Percentiles rank a stretch among this genome's conserved stretches.
Conservation (phyloP, 805 yeast species). For the Spathaspora boniae region DNA sequence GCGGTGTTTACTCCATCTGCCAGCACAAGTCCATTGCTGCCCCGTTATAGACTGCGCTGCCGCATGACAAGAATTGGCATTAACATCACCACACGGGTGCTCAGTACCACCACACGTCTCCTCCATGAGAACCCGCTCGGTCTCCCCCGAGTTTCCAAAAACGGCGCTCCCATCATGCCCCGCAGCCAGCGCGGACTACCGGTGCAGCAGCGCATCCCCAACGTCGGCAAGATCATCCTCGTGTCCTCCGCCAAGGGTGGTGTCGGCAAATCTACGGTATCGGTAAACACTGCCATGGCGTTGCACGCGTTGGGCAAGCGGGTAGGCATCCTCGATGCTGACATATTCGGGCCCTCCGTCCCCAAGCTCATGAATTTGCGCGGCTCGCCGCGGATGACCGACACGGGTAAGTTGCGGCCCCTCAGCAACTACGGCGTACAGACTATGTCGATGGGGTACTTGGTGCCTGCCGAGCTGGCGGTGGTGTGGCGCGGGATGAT, state of each 20-base stretch:
- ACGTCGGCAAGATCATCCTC: conserved; percentile 58
- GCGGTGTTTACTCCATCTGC: neutral
- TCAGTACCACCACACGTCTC: neutral
- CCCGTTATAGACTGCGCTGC: no score
- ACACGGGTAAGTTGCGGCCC: conserved; percentile 58
- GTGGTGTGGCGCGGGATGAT: conserved; percentile 84
- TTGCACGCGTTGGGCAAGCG: conserved; percentile 49
- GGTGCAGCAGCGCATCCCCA: conserved; percentile 49
- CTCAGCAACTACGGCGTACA: conserved; percentile 70
- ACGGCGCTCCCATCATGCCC: conserved; percentile 27
- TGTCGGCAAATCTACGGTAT: conserved; percentile 75
- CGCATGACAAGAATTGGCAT: no score
- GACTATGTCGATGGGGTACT: conserved; percentile 87
- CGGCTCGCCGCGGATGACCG: conserved; percentile 64
- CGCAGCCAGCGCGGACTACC: conserved; percentile 56
- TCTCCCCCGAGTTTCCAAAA: conserved; percentile 22
- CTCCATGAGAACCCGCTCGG: conserved; percentile 42
- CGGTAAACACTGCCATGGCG: conserved; percentile 66
- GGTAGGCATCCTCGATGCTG: conserved; percentile 75
- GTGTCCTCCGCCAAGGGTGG: conserved; percentile 82
- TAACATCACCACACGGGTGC: conserved; percentile 1
- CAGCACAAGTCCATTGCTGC: neutral
- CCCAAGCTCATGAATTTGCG: conserved; percentile 66
- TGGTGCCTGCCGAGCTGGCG: conserved; percentile 62
- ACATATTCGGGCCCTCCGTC: conserved; percentile 80